Conservation (phyloP, 495 filamentous ascomycete species). For the Hyphodiscus hymeniophilus region DNA sequence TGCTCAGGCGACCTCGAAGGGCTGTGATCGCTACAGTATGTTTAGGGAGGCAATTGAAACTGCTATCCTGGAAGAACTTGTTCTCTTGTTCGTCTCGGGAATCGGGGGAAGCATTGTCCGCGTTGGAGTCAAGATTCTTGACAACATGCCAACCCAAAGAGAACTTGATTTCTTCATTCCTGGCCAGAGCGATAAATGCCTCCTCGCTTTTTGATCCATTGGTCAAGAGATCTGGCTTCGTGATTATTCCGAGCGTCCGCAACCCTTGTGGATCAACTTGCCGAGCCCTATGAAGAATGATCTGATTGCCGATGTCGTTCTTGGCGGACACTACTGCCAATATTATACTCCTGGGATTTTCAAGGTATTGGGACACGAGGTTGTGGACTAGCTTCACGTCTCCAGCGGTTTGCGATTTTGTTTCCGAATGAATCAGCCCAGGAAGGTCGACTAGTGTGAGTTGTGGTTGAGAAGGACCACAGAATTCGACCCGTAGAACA, state of each 20-base stretch:
- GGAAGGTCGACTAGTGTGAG: constrained; percentile 66
- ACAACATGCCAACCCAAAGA: constrained; percentile 44
- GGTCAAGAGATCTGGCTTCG: constrained; percentile 39
- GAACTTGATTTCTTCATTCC: constrained; percentile 39
- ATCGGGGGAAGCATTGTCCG: constrained; percentile 22
- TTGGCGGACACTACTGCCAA: constrained; percentile 62
- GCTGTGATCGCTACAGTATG: constrained; percentile 34
- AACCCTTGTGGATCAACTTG: constrained; percentile 62
- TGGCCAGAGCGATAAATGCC: constrained; percentile 31
- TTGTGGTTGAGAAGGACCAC: constrained; percentile 53
- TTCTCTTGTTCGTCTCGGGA: constrained; percentile 29
- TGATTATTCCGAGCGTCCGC: constrained; percentile 65
- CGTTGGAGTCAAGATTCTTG: constrained; percentile 32
- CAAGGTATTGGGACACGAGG: constrained; percentile 49
- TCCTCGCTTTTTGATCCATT: constrained; percentile 29
- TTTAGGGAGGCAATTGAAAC: constrained; percentile 7
- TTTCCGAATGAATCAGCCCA: constrained; percentile 45
- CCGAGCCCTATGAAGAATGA: constrained; percentile 46
- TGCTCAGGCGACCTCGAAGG: constrained; percentile 45
- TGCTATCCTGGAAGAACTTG: constrained; percentile 34
- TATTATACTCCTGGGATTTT: constrained; percentile 47
- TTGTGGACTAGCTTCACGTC: constrained; percentile 36
- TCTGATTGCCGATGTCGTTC: constrained; percentile 46
- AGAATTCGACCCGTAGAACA: constrained; percentile 61
- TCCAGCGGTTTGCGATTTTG: constrained; percentile 32